Evolutionary conservation across 1,284 basidiomycete species (phyloP).

Genomic region (Boletus austroedulis): DNA sequence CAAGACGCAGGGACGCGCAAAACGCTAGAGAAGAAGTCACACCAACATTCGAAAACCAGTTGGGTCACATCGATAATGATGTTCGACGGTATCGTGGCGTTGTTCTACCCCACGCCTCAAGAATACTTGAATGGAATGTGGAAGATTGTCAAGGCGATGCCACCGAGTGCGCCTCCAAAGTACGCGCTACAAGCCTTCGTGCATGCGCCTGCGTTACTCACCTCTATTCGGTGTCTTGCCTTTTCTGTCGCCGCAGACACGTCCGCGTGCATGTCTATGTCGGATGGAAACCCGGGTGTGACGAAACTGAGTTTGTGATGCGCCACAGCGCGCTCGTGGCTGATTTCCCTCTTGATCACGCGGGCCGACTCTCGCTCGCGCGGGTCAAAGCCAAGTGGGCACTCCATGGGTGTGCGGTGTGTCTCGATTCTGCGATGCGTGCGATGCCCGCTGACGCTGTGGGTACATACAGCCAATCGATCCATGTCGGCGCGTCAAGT

Average conservation of each 20-base stretch:
- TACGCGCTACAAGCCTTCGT: background rate
- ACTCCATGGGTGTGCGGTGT: conserved; percentile 23
- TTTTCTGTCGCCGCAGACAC: conserved; percentile 22
- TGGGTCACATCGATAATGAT: background rate
- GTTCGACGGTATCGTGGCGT: conserved; percentile 16
- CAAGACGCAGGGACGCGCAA: too few species aligned
- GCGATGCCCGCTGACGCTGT: background rate
- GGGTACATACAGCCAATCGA: conserved; percentile 26
- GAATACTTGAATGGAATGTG: conserved; percentile 34
- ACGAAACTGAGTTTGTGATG: conserved; percentile 33
- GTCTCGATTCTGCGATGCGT: background rate
- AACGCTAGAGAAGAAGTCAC: background rate
- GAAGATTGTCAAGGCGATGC: conserved; percentile 21
- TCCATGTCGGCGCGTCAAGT: conserved; percentile 22
- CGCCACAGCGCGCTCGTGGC: conserved; percentile 27
- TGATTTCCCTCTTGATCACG: conserved; percentile 26
- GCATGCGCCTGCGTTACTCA: too few species aligned
- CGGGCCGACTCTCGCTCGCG: conserved; percentile 19
- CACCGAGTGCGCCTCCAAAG: conserved; percentile 21
- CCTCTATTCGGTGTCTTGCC: background rate
- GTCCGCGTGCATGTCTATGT: conserved; percentile 34
- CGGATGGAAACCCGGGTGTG: conserved; percentile 28
- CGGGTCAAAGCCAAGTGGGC: conserved; percentile 25
- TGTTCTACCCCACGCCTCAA: conserved; percentile 26
- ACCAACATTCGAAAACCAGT: background rate